Evolutionary conservation across 768 basidiomycete genomes (phyloP).

Genomic region (Boletales sp.): DNA sequence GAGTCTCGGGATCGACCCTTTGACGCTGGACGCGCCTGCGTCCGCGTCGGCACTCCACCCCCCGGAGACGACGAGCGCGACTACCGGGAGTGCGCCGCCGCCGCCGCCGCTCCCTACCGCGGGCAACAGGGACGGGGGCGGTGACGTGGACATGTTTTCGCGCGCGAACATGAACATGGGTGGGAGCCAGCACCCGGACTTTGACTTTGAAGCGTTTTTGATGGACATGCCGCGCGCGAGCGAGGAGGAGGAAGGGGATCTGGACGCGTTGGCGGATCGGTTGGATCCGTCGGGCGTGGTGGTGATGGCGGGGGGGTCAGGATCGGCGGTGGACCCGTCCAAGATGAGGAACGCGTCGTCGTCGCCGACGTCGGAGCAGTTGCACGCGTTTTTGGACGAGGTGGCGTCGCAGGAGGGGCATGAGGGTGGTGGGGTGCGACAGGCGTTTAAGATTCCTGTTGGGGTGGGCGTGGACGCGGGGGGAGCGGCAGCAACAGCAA

Average conservation of each 20-base stretch:
- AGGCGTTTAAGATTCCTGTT: constrained; percentile 5
- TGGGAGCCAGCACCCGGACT: constrained; percentile 17
- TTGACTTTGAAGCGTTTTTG: constrained; percentile 40
- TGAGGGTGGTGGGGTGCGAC: constrained; percentile 3
- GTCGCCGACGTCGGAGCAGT: constrained; percentile 32
- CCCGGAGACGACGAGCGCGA: no score
- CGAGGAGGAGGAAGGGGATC: constrained; percentile 22
- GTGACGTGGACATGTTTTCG: constrained; percentile 20
- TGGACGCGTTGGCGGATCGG: constrained; percentile 34
- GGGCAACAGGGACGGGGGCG: no score
- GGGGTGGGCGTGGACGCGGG: background rate
- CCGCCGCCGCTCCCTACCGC: background rate
- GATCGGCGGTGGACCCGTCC: constrained; percentile 23
- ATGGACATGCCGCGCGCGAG: constrained; percentile 35
- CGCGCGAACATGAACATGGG: constrained; percentile 3
- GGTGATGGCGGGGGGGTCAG: constrained; percentile 2
- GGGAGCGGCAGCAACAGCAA: no score
- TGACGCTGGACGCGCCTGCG: constrained; percentile 13
- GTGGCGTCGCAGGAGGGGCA: constrained; percentile 33
- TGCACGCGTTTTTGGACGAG: constrained; percentile 44
- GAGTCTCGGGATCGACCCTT: constrained; percentile 62
- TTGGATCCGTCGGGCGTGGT: constrained; percentile 24
- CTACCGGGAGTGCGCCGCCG: no score
- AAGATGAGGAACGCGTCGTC: constrained; percentile 29
- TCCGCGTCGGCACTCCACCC: no score